These are phyloP conservation scores for Spathaspora boniae DNA, from an alignment of 805 yeast genomes.

Conservation along the genomic window DNA sequence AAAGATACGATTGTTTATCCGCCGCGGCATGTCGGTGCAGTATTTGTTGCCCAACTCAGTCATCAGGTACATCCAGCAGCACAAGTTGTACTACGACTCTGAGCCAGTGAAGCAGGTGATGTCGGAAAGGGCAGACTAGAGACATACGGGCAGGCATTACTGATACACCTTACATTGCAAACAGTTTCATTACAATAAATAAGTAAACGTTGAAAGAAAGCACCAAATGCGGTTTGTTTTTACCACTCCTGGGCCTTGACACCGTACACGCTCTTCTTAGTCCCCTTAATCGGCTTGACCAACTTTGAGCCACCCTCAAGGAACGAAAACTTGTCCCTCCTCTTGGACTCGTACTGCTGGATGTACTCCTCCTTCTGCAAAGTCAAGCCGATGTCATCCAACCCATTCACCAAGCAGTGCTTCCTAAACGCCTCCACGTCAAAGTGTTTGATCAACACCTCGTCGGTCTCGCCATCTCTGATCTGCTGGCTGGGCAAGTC, in stretches of 20 bases:
- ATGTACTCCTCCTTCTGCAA: slow-evolving; percentile 83
- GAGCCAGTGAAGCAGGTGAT: slow-evolving; percentile 93
- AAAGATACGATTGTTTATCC: slow-evolving; percentile 84
- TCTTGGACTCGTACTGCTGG: slow-evolving; percentile 64
- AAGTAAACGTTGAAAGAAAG: too few relatives aligned
- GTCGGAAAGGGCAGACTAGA: slow-evolving; percentile 26
- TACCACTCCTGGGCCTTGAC: slow-evolving; percentile 75
- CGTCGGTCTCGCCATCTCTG: slow-evolving; percentile 55
- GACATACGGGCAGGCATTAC: too few relatives aligned
- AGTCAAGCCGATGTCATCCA: slow-evolving; percentile 96
- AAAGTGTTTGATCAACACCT: slow-evolving; percentile 72
- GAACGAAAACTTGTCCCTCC: slow-evolving; percentile 83
- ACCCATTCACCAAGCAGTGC: slow-evolving; percentile 90
- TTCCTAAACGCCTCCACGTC: slow-evolving; percentile 91
- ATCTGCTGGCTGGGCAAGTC: slow-evolving; percentile 89
- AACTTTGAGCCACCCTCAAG: slow-evolving; percentile 83
- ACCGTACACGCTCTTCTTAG: slow-evolving; percentile 67
- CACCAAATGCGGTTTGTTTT: too few relatives aligned
- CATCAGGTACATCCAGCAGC: slow-evolving; percentile 91
- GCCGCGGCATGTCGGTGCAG: slow-evolving; percentile 96
- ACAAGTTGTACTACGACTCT: slow-evolving; percentile 79
- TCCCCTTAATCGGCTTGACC: slow-evolving; percentile 60
- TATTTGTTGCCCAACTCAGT: slow-evolving; percentile 91
- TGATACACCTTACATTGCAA: too few relatives aligned
- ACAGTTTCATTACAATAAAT: too few relatives aligned